phyloP scores from a whole-genome alignment of 768 basidiomycete genomes.

The Lentinula guzmanii region DNA sequence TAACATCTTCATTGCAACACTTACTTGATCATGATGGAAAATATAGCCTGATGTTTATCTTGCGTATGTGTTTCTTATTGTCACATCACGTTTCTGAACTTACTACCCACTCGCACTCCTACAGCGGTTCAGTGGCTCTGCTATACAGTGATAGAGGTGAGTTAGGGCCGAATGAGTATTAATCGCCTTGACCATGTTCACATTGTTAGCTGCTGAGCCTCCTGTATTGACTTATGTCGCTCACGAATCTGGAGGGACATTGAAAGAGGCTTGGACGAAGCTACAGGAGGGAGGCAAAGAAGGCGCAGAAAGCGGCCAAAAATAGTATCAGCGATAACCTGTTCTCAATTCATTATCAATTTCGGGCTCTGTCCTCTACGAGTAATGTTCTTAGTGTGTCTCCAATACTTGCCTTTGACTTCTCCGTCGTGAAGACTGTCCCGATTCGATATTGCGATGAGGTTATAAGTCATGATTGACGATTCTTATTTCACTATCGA shows the following conservation, averaged over 20 bases:
- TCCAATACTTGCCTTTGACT: too few relatives aligned
- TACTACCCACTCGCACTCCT: neutral
- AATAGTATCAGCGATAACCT: too few relatives aligned
- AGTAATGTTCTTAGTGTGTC: too few relatives aligned
- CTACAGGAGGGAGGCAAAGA: neutral
- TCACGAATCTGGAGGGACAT: neutral
- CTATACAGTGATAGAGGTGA: neutral
- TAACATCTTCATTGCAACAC: neutral
- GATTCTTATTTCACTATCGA: too few relatives aligned
- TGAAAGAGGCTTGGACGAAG: neutral
- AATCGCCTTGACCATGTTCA: too few relatives aligned
- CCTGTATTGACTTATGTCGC: neutral
- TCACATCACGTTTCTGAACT: neutral
- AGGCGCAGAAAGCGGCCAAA: neutral
- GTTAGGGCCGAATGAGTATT: neutral
- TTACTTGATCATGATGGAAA: neutral
- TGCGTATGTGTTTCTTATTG: neutral
- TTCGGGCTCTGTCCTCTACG: too few relatives aligned
- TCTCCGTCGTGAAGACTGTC: too few relatives aligned
- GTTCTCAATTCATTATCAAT: too few relatives aligned
- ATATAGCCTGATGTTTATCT: neutral
- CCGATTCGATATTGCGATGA: too few relatives aligned
- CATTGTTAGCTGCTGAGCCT: neutral
- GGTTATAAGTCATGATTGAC: too few relatives aligned
- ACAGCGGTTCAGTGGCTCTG: neutral